These are phyloP conservation scores for Fusarium nygamai DNA, from an alignment of 2,329 filamentous ascomycete species.

Conservation along the genomic window DNA sequence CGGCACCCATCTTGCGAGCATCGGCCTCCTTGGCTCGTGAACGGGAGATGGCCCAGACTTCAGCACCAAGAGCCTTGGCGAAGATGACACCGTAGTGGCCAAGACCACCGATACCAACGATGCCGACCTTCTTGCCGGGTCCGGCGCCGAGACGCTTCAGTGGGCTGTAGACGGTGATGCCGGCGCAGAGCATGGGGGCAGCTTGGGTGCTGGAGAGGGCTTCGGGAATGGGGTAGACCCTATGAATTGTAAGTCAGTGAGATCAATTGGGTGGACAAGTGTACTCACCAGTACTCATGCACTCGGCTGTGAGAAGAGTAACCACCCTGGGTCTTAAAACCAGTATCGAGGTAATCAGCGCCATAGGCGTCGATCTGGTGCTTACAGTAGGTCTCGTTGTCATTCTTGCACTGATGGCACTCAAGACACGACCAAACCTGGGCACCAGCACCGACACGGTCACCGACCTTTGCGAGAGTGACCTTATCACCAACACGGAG, in stretches of 20 bases:
- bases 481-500: conserved; percentile 69
- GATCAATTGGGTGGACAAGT: conserved; percentile 29
- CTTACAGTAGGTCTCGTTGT: conserved; percentile 55
- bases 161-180: conserved; percentile 82
- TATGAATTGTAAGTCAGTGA: conserved; percentile 39
- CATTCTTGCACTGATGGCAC: conserved; percentile 53
- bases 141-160: conserved; percentile 79
- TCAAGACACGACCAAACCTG: conserved; percentile 63
- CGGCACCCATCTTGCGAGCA: conserved; percentile 66
- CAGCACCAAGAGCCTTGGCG: conserved; percentile 72
- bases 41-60: conserved; percentile 70
- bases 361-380: conserved; percentile 60
- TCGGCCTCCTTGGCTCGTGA: conserved; percentile 69
- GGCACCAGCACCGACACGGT: conserved; percentile 68
- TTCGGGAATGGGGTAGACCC: conserved; percentile 79
- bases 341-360: conserved; percentile 59
- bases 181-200: conserved; percentile 86
- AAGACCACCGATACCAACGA: conserved; percentile 78
- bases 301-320: conserved; percentile 52
- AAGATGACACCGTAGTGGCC: conserved; percentile 78
- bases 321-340: conserved; percentile 69
- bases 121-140: conserved; percentile 80
- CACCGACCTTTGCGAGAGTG: conserved; percentile 61
- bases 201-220: conserved; percentile 69
- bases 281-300: conserved; percentile 56